Evolutionary conservation across 2,329 filamentous ascomycete genomes (phyloP), one percentile per base, ranked within the genome.

Genomic region (Beauveria sp.): DNA sequence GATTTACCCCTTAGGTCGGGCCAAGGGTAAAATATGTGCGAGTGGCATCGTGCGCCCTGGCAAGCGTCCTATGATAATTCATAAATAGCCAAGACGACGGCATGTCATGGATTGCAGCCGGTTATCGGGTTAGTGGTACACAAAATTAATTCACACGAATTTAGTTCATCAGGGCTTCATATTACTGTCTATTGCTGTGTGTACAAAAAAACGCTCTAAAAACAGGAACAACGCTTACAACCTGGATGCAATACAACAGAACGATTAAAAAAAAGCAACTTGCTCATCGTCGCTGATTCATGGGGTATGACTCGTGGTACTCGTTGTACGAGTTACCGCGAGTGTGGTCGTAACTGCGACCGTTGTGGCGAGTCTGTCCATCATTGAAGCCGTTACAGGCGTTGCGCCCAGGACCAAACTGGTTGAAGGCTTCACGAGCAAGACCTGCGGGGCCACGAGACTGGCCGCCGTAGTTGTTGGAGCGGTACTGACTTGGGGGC

Each of bases 271-370:
- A 3, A 46, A 2, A 0, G 2, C 14, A 6, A 43, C 1, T 16
- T 5, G 9, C 18, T 34, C n/a, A 52, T 45, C 57, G 38, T 43
- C 47, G 57, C 38, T 59, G 58, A 30, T 61, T 61, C 58, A 61
- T 61, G 5, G 58, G 58, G 51, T 61, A 61, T 22, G 58, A 49
- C 42, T 61, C 58, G 22, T 54, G 50, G 43, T 49, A 26, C 16
- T 60, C 58, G 28, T 53, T 53, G 58, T 60, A 61, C 9, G 58
- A 61, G 22, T 61, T 61, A 22, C 58, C 58, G 14, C 58, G 58
- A 22, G 58, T 22, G 26, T 38, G 58, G 50, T 60, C 58, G 28
- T 60, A 60, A 28, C 40, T 22, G 10, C 51, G 51, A 47, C 49
- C 49, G 9, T 55, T 49, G 7, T 49, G 30, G 30, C 24, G 50